Base-by-base conservation (phyloP, 352 stramenopile genomes). In the Phytophthora vignae region DNA sequence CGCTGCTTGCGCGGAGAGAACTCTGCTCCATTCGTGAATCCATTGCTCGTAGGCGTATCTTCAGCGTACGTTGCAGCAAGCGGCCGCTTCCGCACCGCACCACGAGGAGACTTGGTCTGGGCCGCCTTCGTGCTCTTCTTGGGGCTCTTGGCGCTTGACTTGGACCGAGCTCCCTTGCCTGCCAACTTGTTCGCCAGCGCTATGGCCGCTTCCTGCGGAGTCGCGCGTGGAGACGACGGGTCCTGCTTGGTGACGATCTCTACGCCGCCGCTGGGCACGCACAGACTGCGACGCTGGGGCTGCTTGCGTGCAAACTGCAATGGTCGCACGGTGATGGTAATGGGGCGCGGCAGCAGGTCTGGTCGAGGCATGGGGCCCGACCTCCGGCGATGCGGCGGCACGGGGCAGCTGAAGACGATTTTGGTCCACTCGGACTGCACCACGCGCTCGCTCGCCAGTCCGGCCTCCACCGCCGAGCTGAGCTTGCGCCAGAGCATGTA, bases 401-500 rank as follows among this genome's bases (percentile, higher is more conserved):
- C 77, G 57, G 29, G 78, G 46, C 61, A 84, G 50, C 83, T 88
- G 38, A 94, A 88, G 31, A 91, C 83, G 52, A 94, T 94, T 75
- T 92, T 92, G 64, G 90, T 94, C 87, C 87, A 94, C 55, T 94
- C 87, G 0, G 87, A 90, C 57, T 88, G 82, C 44, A 77, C 71
- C 5, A 77, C 19, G 7, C 80, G 74, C 31, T 90, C 79, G 17
- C 74, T 72, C 0, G 72, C 63, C 9, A 90, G 56, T 8, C 74
- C 71, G 0, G 68, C 55, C 21, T 84, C 71, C 21, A 91, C 77
- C 9, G 64, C 64, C 8, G 64, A 57, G 21, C 87, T 86, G 17
- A 94, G 59, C 55, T 85, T 90, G 17, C 71, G 55, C 73, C 86
- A 90, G 1, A 92, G 71, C 31, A 85, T 48, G 50, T 90, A 84